phyloP scores from a whole-genome alignment of 1,139 yeast species.

The Candida glucosophila region DNA sequence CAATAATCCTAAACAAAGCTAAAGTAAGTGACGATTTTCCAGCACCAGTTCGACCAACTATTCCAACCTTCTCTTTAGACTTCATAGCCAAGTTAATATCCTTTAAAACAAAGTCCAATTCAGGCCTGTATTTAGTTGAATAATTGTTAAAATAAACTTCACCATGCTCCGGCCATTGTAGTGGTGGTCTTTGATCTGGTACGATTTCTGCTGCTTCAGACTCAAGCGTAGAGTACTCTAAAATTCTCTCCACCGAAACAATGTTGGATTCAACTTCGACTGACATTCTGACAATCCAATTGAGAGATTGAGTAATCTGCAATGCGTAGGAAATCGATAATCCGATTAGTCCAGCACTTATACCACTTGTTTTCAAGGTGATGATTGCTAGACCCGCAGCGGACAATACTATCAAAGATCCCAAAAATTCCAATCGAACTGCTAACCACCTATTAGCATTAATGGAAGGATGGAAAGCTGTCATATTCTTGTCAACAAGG shows the following conservation, averaged over 20 bases:
- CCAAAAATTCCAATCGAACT: slow-evolving; percentile 82
- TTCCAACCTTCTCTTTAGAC: slow-evolving; percentile 83
- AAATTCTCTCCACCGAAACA: slow-evolving; percentile 90
- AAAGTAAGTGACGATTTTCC: slow-evolving; percentile 90
- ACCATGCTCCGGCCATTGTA: slow-evolving; percentile 75
- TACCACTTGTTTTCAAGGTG: slow-evolving; percentile 55
- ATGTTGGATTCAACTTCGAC: slow-evolving; percentile 96
- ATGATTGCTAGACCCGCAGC: slow-evolving; percentile 77
- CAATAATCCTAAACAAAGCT: slow-evolving; percentile 85
- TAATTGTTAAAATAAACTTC: slow-evolving; percentile 63
- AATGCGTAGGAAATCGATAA: slow-evolving; percentile 86
- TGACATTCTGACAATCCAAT: slow-evolving; percentile 98
- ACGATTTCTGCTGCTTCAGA: slow-evolving; percentile 80
- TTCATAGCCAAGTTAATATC: slow-evolving; percentile 59
- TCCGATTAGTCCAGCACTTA: slow-evolving; percentile 89
- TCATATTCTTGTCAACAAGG: slow-evolving; percentile 76
- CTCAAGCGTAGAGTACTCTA: slow-evolving; percentile 69
- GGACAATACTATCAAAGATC: slow-evolving; percentile 76
- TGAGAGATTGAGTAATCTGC: slow-evolving; percentile 85
- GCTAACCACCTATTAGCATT: slow-evolving; percentile 97
- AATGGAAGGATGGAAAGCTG: slow-evolving; percentile 89
- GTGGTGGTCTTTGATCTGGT: slow-evolving; percentile 59
- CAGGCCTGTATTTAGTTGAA: slow-evolving; percentile 80
- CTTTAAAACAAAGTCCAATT: slow-evolving; percentile 71
- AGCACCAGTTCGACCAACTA: slow-evolving; percentile 96